These are phyloP conservation scores for Nematocida sp. DNA, from an alignment of 371 early-diverging fungal genomes.

Conservation along the genomic window DNA sequence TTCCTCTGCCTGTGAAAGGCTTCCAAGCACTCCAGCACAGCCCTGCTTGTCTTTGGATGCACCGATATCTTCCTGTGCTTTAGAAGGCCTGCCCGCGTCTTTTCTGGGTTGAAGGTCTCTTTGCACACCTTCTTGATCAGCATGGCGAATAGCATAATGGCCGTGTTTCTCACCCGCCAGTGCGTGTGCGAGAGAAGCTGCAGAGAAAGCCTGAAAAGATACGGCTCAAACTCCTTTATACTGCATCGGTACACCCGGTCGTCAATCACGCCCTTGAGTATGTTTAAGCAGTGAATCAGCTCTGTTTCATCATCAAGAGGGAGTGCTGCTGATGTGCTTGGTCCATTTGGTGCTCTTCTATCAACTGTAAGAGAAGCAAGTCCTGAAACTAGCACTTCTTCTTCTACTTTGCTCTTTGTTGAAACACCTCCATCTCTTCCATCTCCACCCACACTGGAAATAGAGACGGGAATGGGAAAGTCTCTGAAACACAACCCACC, in stretches of 20 bases:
- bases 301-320: background rate
- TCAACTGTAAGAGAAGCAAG: too few relatives aligned
- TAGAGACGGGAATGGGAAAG: too few relatives aligned
- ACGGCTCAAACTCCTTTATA: constrained; percentile 32
- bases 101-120: constrained; percentile 16
- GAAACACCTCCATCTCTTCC: too few relatives aligned
- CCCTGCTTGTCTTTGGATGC: background rate
- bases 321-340: background rate
- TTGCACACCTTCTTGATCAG: constrained; percentile 52
- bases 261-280: constrained; percentile 23
- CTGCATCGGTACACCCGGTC: constrained; percentile 35
- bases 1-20: background rate
- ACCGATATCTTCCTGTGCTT: constrained; percentile 34
- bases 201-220: constrained; percentile 21
- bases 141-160: constrained; percentile 40
- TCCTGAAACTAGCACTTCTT: too few relatives aligned
- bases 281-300: constrained; percentile 31
- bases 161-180: constrained; percentile 42
- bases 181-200: constrained; percentile 25
- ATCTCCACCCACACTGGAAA: too few relatives aligned
- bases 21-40: constrained; percentile 2
- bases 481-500: too few relatives aligned
- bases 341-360: too few relatives aligned
- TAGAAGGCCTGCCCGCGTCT: background rate
- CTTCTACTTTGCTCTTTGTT: too few relatives aligned